Base-by-base conservation (phyloP, 805 yeast species). In the Wickerhamiella shivajii region DNA sequence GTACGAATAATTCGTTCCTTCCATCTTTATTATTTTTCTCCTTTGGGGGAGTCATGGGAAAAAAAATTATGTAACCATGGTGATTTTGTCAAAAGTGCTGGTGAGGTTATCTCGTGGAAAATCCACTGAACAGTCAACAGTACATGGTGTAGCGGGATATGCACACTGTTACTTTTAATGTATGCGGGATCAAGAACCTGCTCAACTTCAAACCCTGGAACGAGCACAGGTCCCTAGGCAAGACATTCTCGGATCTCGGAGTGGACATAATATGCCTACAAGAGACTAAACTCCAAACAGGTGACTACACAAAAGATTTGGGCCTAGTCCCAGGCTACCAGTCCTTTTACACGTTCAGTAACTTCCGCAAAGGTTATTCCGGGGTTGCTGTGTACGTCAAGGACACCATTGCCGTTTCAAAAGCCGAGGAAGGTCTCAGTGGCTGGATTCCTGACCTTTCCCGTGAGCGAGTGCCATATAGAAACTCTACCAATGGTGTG, bases 371-470 rank as follows among this genome's bases (percentile, higher is more conserved):
- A 47, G 97, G 97, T 0, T 90, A 90, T 51, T 70, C 87, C 36
- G 98, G 98, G 0, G 96, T 87, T 1, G 93, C 85, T 0, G 67
- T 87, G 3, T 87, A 80, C 55, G 56, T 53, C 0, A 53, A 52
- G 8, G 78, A 75, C 17, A 50, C 63, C 2, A 49, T 84, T 17
- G 56, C 63, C 2, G 81, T 83, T 1, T 32, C 67, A 3, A 71
- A 68, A 42, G 95, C 85, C 0, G 97, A 90, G 50, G 94, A 87
- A 53, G 98, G 98, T 0, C 60, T 90, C 6, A 77, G 95, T 0
- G 98, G 97, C 0, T 56, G 59, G 39, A 49, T 42, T 3, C 18
- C 21, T 2, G 31, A 27, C 13, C 19, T 31, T 6, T 29, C 36
- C 13, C 25, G 27, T 16, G 8, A 17, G 52, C 45, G 31, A 27